Percentiles rank a stretch among this genome's conserved stretches.
Evolutionary conservation across 768 basidiomycete species (phyloP).

Genomic region (Hygrocybe punicea): DNA sequence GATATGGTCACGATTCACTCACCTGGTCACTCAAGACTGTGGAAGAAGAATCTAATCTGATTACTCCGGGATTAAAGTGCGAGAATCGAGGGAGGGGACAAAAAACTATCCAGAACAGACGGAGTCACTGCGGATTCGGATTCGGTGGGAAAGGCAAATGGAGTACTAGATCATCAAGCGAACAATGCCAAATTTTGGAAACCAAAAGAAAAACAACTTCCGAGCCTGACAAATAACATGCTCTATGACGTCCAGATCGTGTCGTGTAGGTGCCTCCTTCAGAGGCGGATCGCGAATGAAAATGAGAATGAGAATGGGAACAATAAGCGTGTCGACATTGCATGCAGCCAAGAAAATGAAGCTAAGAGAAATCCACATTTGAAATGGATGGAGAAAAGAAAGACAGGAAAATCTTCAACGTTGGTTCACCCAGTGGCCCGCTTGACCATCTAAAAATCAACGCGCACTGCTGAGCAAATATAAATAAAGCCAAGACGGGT

Average conservation of each 20-base stretch:
- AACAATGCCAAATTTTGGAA: neutral
- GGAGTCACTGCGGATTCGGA: neutral
- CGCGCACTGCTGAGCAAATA: too few species aligned
- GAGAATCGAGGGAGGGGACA: neutral
- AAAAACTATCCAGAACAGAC: too few species aligned
- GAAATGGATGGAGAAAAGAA: constrained; percentile 19
- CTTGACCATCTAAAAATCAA: constrained; percentile 63
- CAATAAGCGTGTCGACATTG: too few species aligned
- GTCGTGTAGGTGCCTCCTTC: constrained; percentile 64
- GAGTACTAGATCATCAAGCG: constrained; percentile 1
- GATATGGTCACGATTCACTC: too few species aligned
- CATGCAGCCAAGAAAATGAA: constrained; percentile 38
- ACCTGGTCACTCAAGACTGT: neutral
- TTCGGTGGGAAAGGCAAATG: neutral
- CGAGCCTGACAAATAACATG: constrained; percentile 11
- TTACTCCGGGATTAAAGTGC: neutral
- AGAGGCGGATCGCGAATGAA: constrained; percentile 51
- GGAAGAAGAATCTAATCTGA: neutral
- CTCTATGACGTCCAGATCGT: constrained; percentile 61
- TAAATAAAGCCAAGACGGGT: neutral
- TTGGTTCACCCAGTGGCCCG: constrained; percentile 64
- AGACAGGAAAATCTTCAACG: constrained; percentile 1
- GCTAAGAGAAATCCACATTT: constrained; percentile 23
- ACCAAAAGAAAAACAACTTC: too few species aligned
- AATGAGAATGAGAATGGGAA: too few species aligned